Evolutionary conservation across 108 stramenopile genomes (phyloP).

Genomic region (Skeletonema marinoi): DNA sequence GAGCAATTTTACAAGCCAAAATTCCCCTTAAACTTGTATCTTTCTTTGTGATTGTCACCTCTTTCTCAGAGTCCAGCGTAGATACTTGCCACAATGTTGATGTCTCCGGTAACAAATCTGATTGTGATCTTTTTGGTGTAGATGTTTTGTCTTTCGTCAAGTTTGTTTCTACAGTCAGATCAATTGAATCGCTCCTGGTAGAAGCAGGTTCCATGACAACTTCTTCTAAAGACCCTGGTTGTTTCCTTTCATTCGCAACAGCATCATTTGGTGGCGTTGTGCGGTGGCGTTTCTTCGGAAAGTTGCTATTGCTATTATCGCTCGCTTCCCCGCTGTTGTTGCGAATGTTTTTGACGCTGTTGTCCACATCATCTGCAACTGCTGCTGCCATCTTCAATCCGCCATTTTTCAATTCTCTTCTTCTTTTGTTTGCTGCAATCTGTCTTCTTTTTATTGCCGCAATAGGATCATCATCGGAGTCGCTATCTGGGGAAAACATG

Average conservation of each 20-base stretch:
- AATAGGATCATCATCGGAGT: neutral
- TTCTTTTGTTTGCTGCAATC: neutral
- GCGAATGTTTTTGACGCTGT: neutral
- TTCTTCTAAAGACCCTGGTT: neutral
- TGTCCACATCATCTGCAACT: neutral
- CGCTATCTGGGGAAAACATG: neutral
- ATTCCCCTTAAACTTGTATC: no score
- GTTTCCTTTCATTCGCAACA: neutral
- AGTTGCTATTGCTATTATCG: neutral
- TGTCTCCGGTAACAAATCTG: neutral
- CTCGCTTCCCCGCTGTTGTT: neutral
- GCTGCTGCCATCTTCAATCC: neutral
- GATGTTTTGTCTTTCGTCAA: neutral
- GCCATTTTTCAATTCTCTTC: neutral
- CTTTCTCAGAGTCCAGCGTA: neutral
- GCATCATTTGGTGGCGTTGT: neutral
- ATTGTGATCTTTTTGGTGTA: neutral
- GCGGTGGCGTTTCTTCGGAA: neutral
- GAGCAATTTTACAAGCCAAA: no score
- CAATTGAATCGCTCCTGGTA: neutral
- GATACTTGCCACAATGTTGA: neutral
- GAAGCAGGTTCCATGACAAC: neutral
- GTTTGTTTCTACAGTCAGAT: neutral
- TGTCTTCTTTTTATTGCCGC: neutral
- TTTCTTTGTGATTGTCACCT: neutral